Base-by-base conservation (phyloP, 2,329 filamentous ascomycete genomes). In the Talaromyces sp. region DNA sequence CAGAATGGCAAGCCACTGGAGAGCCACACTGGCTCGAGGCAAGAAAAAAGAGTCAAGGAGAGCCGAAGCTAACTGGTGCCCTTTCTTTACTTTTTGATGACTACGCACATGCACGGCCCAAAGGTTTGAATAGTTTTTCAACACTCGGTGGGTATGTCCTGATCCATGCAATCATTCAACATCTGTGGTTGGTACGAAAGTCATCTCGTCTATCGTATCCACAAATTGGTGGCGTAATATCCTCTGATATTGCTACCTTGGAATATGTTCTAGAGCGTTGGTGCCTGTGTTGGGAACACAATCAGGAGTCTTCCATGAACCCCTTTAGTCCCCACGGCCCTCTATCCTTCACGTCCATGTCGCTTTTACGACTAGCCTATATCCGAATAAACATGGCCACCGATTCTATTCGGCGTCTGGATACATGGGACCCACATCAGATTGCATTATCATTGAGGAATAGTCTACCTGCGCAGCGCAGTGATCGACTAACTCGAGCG, bases 401-500 rank as follows among this genome's bases (percentile, higher is more conserved):
- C 5, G 19, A 19, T 15, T 47, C 19, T 25, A 47, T 47, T 5
- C 19, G 44, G n/a, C 44, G 19, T 25, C 44, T 47, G 8, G 19
- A 47, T 9, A 47, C 44, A 47, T 47, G 44, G 19, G 44, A 47
- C 22, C 44, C 44, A 19, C 19, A 69, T 3, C 64, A 69, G 32
- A 70, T 74, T 17, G 72, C 71, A 3, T 68, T 61, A 0, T 73
- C 72, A 6, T 64, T 74, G 1, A 70, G 65, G 7, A 65, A 72
- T 4, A 72, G 72, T 11, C 67, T 72, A 13, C 63, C 61, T 0
- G 78, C 84, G 0, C 76, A 80, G 47, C 75, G 81, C 0, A 80
- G 81, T 25, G 78, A 83, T 49, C 69, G 70, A 1, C 66, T 75
- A 4, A 73, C 72, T 1, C 78, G 80, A 0, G 82, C 83, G 0